Evolutionary conservation across 2,329 filamentous ascomycete genomes (phyloP).

Genomic region (Huntiella abstrusa): DNA sequence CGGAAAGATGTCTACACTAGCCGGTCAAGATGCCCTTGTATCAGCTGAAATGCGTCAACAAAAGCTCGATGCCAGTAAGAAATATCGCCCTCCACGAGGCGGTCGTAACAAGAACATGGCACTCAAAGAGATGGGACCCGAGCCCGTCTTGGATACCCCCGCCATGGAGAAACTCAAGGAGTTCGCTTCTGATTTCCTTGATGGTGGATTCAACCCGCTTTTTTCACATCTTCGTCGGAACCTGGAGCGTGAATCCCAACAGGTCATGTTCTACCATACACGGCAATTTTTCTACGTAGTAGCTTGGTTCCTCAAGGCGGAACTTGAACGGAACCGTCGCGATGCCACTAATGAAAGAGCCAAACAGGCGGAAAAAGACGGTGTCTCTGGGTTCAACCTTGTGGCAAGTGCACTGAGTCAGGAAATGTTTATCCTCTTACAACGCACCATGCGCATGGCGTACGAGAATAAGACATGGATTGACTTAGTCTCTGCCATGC

Average conservation of each 20-base stretch:
- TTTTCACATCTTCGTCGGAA: slow-evolving; percentile 75
- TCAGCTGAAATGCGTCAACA: slow-evolving; percentile 54
- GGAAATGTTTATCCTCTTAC: slow-evolving; percentile 81
- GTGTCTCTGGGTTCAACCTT: slow-evolving; percentile 62
- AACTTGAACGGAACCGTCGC: slow-evolving; percentile 52
- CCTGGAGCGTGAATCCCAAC: slow-evolving; percentile 73
- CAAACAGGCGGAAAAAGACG: slow-evolving; percentile 24
- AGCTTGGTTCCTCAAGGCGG: slow-evolving; percentile 81
- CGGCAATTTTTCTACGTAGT: slow-evolving; percentile 85
- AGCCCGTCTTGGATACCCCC: slow-evolving; percentile 46
- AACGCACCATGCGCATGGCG: slow-evolving; percentile 59
- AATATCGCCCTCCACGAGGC: slow-evolving; percentile 63
- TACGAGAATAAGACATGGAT: slow-evolving; percentile 74
- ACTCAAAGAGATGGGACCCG: slow-evolving; percentile 57
- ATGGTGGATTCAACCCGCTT: slow-evolving; percentile 84
- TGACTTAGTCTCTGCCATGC: slow-evolving; percentile 72
- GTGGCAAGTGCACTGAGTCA: slow-evolving; percentile 83
- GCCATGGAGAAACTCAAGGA: slow-evolving; percentile 59
- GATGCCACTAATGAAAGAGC: slow-evolving; percentile 24
- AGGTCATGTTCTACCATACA: slow-evolving; percentile 57
- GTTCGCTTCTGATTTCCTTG: slow-evolving; percentile 86
- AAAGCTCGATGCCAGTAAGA: slow-evolving; percentile 83
- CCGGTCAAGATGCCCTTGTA: slow-evolving; percentile 69
- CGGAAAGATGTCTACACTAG: slow-evolving; percentile 67
- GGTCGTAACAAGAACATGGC: slow-evolving; percentile 42